Percentiles rank a stretch among this genome's conserved stretches.
phyloP scores from a whole-genome alignment of 2,329 filamentous ascomycete species.

The Emmonsia crescens region DNA sequence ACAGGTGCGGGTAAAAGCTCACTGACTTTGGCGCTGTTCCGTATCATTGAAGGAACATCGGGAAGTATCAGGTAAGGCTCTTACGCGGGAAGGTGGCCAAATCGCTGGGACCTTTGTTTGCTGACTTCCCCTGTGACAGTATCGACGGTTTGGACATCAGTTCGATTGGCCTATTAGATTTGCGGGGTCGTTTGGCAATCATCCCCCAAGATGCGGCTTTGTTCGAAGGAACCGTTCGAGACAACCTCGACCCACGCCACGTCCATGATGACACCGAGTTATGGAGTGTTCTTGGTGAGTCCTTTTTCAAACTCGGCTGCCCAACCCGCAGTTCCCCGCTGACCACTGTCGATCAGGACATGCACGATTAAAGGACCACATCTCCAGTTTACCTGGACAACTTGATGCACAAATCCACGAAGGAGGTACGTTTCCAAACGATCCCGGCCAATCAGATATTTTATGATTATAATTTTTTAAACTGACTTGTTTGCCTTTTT shows the following conservation, averaged over 20 bases:
- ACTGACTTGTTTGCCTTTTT: not conserved
- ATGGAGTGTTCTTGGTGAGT: constrained; percentile 85
- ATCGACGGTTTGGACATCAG: constrained; percentile 88
- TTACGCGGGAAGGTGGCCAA: not conserved
- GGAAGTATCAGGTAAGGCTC: constrained; percentile 55
- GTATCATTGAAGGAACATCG: constrained; percentile 78
- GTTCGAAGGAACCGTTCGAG: constrained; percentile 84
- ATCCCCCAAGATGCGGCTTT: constrained; percentile 96
- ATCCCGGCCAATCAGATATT: not conserved
- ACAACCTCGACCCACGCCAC: constrained; percentile 90
- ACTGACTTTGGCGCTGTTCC: constrained; percentile 82
- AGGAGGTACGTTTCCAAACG: constrained; percentile 57
- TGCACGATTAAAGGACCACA: constrained; percentile 83
- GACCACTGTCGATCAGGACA: constrained; percentile 53
- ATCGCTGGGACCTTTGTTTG: not conserved
- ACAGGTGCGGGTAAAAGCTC: constrained; percentile 96
- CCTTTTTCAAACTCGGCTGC: constrained; percentile 6
- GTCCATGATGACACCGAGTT: constrained; percentile 95
- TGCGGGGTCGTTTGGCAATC: constrained; percentile 82
- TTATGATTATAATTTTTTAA: not conserved
- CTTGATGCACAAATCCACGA: constrained; percentile 86
- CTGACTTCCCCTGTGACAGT: constrained; percentile 30
- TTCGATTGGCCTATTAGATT: constrained; percentile 76
- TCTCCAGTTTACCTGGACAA: constrained; percentile 74
- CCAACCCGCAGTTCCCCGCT: constrained; percentile 17